Base-by-base conservation (phyloP, 2,329 filamentous ascomycete genomes). In the Trichoderma harzianum region DNA sequence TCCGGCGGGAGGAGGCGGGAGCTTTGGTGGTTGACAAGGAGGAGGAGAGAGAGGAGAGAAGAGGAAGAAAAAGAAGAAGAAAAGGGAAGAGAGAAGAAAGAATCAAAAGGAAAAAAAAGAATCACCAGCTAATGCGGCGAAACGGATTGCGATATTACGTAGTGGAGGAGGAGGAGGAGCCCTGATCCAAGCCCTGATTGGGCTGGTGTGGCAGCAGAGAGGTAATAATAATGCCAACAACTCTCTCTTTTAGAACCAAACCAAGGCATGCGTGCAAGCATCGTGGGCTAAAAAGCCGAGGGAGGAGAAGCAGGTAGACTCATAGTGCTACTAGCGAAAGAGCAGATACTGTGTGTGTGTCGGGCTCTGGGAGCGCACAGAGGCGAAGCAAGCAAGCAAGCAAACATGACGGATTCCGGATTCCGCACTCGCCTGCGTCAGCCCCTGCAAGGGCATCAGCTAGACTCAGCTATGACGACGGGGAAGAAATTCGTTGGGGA, bases 181-280 rank as follows among this genome's bases (percentile, higher is more conserved):
- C 70, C 61, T 61, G 64, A 39, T 67, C 32, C 30, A n/a, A 68
- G 63, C 30, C 61, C 63, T 72, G 63, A 72, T 68, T 68, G 64
- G 70, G 57, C 28, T 39, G 30, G 66, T 34, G 58, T 30, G 53
- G 66, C n/a, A 51, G 34, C 36, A 69, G 30, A 61, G 36, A 61
- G 66, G 55, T 32, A 61, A 67, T 39, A n/a, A 16, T 14, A 39
- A 30, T 43, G n/a, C 43, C 21, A 53, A 1, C 21, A 7, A 12
- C 55, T 58, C 28, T 63, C 51, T 30, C 24, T 60, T 26, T 18
- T 5, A 51, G 39, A n/a, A 43, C 26, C 28, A 36, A 55, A 32
- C 7, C 28, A 47, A 11, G 10, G 21, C 47, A 67, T 26, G n/a
- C 7, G 18, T 39, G 32, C 21, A n/a, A 30, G 32, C 21, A 58